Conservation (phyloP, 2,329 filamentous ascomycete species). For the Nemania sp. region DNA sequence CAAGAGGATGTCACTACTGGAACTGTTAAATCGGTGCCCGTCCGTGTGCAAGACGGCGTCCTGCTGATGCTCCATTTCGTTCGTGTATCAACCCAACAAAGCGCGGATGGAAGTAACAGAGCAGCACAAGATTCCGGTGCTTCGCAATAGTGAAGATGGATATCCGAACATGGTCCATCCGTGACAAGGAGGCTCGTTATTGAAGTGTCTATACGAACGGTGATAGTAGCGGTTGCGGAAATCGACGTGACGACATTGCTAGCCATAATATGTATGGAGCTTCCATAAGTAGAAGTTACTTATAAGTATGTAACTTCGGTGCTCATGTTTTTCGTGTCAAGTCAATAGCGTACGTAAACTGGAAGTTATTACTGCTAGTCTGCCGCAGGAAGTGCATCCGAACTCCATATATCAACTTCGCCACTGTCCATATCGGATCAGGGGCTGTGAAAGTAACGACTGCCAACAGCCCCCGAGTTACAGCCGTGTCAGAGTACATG, state of each 20-base stretch:
- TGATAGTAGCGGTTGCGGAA: neutral
- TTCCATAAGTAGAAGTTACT: neutral
- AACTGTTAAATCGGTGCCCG: neutral
- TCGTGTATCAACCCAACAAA: constrained; percentile 5
- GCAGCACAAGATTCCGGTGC: neutral
- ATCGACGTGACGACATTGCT: neutral
- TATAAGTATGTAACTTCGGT: too few relatives aligned
- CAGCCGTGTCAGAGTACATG: too few relatives aligned
- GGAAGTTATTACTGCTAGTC: too few relatives aligned
- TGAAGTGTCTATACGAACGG: neutral
- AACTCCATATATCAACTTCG: too few relatives aligned
- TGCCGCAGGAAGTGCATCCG: too few relatives aligned
- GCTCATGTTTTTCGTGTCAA: too few relatives aligned
- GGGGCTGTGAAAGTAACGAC: too few relatives aligned
- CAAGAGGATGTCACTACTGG: neutral
- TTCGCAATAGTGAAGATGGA: neutral
- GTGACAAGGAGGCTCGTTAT: neutral
- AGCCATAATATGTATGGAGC: neutral
- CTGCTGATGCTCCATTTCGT: constrained; percentile 1
- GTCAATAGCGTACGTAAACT: too few relatives aligned
- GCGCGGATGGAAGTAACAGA: constrained; percentile 8
- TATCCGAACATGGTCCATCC: neutral
- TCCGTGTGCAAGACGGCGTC: neutral
- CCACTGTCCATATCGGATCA: too few relatives aligned
- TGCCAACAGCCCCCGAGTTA: too few relatives aligned